Percentiles rank a stretch among this genome's conserved stretches.
Evolutionary conservation across 1,284 basidiomycete genomes (phyloP).

Genomic region (Spongiforma sp.): DNA sequence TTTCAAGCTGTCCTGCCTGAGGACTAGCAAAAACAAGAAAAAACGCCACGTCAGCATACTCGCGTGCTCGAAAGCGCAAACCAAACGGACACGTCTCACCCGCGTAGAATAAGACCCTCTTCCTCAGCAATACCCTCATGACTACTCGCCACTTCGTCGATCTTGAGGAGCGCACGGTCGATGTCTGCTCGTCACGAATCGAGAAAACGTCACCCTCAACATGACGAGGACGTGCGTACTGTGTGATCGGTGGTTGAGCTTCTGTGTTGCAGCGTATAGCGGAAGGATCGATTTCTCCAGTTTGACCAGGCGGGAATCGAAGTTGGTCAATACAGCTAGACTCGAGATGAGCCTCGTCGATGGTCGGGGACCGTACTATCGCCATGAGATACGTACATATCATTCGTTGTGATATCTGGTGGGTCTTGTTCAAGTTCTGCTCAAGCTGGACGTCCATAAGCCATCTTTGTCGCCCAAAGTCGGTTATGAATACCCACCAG

Average conservation of each 20-base stretch:
- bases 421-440: slow-evolving; percentile 84
- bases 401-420: slow-evolving; percentile 82
- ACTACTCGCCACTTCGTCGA: slow-evolving; percentile 76
- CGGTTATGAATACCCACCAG: slow-evolving; percentile 11
- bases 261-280: slow-evolving; percentile 73
- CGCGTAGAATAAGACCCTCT: slow-evolving; percentile 75
- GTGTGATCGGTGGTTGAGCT: slow-evolving; percentile 69
- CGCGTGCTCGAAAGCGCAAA: slow-evolving; percentile 1
- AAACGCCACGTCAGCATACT: background rate
- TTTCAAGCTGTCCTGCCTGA: slow-evolving; percentile 64
- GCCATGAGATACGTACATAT: slow-evolving; percentile 64
- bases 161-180: slow-evolving; percentile 74
- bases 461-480: background rate
- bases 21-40: slow-evolving; percentile 49
- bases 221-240: slow-evolving; percentile 51
- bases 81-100: slow-evolving; percentile 47
- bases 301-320: slow-evolving; percentile 76
- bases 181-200: slow-evolving; percentile 60
- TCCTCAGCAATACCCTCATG: slow-evolving; percentile 79
- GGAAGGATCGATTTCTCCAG: slow-evolving; percentile 83
- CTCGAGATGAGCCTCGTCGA: slow-evolving; percentile 29
- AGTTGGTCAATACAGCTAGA: slow-evolving; percentile 78
- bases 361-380: background rate
- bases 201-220: slow-evolving; percentile 1
- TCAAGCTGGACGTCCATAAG: slow-evolving; percentile 57